Evolutionary conservation across 163 green algal species (phyloP), one percentile per base, ranked within the genome.

Genomic region (Volvox carteri): DNA sequence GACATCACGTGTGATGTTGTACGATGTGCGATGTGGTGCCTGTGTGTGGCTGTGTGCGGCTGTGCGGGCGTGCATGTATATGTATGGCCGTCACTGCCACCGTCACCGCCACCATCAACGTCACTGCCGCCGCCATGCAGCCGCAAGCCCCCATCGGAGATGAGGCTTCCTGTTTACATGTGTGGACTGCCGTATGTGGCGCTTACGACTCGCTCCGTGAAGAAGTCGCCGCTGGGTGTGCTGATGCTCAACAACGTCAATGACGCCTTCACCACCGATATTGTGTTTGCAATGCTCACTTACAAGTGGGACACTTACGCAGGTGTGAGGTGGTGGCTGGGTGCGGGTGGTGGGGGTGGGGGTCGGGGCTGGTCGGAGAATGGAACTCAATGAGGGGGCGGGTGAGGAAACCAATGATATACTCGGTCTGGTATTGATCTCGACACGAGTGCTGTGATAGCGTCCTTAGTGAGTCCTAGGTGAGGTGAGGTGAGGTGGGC

Each of bases 301-400:
- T 79, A 79, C 72, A 79, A 79, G 72, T 79, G 72, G 72, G 41
- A 79, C 19, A 79, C 39, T 11, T 79, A 79, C 72, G 72, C 72
- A 41, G 72, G 72, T 79, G 23, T 9, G 33, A 23, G 21, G 65
- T n/a, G n/a, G n/a, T n/a, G n/a, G n/a, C n/a, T n/a, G n/a, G n/a
- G n/a, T n/a, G n/a, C n/a, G n/a, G n/a, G n/a, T n/a, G n/a, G n/a
- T n/a, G n/a, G n/a, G n/a, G n/a, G n/a, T n/a, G n/a, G n/a, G n/a
- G n/a, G n/a, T n/a, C n/a, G n/a, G n/a, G n/a, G n/a, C n/a, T n/a
- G n/a, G n/a, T n/a, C n/a, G n/a, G n/a, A n/a, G n/a, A n/a, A n/a
- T n/a, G n/a, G n/a, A n/a, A n/a, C n/a, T n/a, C n/a, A n/a, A n/a
- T n/a, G n/a, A n/a, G n/a, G n/a, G n/a, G n/a, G n/a, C n/a, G n/a